Evolutionary conservation across 169 alveolate species (phyloP), one percentile per base, ranked within the genome.

Genomic region (Perkinsus olseni): DNA sequence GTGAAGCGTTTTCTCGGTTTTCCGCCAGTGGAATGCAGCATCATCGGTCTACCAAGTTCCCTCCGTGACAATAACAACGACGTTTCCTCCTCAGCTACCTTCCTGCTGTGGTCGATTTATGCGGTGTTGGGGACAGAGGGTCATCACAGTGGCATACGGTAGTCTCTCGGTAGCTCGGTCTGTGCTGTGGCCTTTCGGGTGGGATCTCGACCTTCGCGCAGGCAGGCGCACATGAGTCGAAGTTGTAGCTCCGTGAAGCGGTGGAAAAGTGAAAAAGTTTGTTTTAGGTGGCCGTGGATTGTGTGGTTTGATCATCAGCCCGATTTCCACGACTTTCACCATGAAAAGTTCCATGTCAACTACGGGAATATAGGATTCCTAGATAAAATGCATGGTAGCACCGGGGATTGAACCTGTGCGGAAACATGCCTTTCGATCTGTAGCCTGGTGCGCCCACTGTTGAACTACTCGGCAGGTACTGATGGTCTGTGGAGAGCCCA

Each of bases 121-220:
- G 93, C 93, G 39, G 93, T 91, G 39, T 39, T 91, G 31, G 93
- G 93, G 3, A 91, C 93, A 37, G 74, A 91, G 38, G 62, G 74
- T 4, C 93, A 91, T 39, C 93, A 91, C 74, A n/a, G 93, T 51
- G 93, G 93, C 28, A 62, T 62, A 62, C 28, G 82, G 82, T 62
- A 28, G 50, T 40, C 11, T 11, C 17, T 62, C 62, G n/a, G n/a
- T n/a, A n/a, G n/a, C 24, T 45, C 6, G 24, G 17, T 6, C 24
- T 45, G n/a, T n/a, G n/a, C n/a, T n/a, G n/a, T n/a, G n/a, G n/a
- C n/a, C n/a, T n/a, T n/a, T n/a, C n/a, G n/a, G n/a, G n/a, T n/a
- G n/a, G n/a, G n/a, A n/a, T n/a, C n/a, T n/a, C n/a, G n/a, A n/a
- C n/a, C n/a, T n/a, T n/a, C n/a, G n/a, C n/a, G n/a, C n/a, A n/a